Base-by-base conservation (phyloP, 495 filamentous ascomycete species). In the Staphylotrichum longicolle region DNA sequence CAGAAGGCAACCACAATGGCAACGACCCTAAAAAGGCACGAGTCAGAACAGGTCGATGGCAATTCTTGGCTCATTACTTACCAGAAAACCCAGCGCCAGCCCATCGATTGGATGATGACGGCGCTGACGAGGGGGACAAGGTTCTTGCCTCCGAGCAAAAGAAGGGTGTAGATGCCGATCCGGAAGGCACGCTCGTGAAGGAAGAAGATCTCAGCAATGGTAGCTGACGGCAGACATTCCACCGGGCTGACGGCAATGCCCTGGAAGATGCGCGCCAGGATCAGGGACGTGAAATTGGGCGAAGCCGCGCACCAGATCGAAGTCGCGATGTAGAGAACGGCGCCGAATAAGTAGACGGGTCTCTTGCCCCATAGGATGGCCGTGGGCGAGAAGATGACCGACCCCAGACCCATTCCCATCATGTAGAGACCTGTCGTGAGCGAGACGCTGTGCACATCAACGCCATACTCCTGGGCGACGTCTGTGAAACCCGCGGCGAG, bases 121-220 rank as follows among this genome's bases (percentile, higher is more conserved):
- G 94, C 94, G 72, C 89, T 93, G 7, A 91, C 88, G 53, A 98
- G 73, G 14, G 94, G 94, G 15, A 96, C 82, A 44, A 98, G 70
- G 65, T 98, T 98, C 78, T 97, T 98, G 14, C 94, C 94, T 10
- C 92, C 90, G 0, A 98, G 82, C 11, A 97, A 80, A 3, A 97
- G 73, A 10, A 98, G 75, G 0, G 93, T 96, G 70, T 98, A 98
- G 27, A 97, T 91, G n/a, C 94, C 94, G 40, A 98, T 84, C 8
- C 94, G 88, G 69, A 93, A 98, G 2, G 94, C 94, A 46, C 93
- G 81, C 75, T 98, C 94, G 63, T 98, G 94, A 15, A 98, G 78
- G 69, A 96, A 97, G 77, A 91, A 98, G 63, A 98, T 97, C 73
- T 98, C 94, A 7, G 93, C 92, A 63, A 98, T 91, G 1, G 92